Evolutionary conservation across 2,329 filamentous ascomycete genomes (phyloP), one percentile per base, ranked within the genome.

Genomic region (Trichothecium roseum): DNA sequence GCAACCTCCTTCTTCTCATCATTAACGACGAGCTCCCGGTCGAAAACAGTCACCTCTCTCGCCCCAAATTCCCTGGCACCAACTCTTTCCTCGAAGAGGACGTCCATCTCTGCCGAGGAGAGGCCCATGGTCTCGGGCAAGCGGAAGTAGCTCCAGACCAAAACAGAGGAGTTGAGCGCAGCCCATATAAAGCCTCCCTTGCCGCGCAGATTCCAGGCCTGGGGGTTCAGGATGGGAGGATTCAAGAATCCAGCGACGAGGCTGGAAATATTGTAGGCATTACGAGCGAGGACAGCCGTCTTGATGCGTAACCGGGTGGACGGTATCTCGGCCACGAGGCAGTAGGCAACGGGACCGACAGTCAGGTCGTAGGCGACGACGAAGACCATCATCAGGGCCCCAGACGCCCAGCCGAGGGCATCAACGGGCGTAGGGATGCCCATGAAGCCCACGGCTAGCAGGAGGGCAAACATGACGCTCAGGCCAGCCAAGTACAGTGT

Each of bases 301-400:
- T 91, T 91, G 64, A 87, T 84, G 48, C 84, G 79, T 15, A 91
- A 68, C 4, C 84, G 70, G 8, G 81, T 72, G 0, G 83, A 83
- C 0, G 82, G 84, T 8, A 91, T 62, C 52, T 91, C 84, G 1
- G 81, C 72, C 6, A 89, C 84, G 16, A 89, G 69, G 0, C 82
- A 86, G 59, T 88, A 89, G 20, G 80, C 84, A 6, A 89, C 83
- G 0, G 84, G 87, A 17, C 84, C 84, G 35, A 91, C 83, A 0
- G 82, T 81, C 26, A 85, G 64, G 52, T 89, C 82, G 58, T 89
- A 91, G 46, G 76, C 70, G 30, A 86, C 60, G 2, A 84, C 78
- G 40, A 76, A 55, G 22, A 86, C 61, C 77, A 89, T 84, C 54
- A 89, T 81, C 0, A 82, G 86, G 2, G 81, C 81, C 37, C 85